Base-by-base conservation (phyloP, 768 basidiomycete genomes). In the Lepiota venenata region DNA sequence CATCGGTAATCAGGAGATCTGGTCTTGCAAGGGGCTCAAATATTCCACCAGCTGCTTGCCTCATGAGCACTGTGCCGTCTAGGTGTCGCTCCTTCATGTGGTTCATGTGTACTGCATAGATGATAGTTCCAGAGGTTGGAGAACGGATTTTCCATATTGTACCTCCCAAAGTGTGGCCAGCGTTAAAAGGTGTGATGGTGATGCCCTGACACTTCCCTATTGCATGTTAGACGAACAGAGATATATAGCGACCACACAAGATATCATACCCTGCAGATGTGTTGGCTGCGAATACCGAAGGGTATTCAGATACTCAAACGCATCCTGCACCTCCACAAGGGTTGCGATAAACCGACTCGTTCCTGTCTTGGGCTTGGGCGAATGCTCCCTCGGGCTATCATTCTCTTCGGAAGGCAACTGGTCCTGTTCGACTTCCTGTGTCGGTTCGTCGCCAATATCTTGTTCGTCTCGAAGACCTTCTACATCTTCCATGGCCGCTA, bases 71-170 rank as follows among this genome's bases (percentile, higher is more conserved):
- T 0, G 95, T 95, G 35, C 93, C 93, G 60, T 98, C 94, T 27
- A 99, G 77, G 72, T 98, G 96, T 35, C 95, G 83, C 66, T 99
- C 97, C 50, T 84, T 83, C 81, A 93, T 95, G 68, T 99, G 97
- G 67, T 98, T 98, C 75, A 98, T 78, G 60, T 93, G 83, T 15
- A 98, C 91, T 8, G 94, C 94, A 66, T 99, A 98, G 21, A 98
- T 75, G 32, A 98, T 88, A 2, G 97, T 98, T 2, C 95, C 96
- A 10, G 92, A 91, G 0, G 94, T 93, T 2, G 97, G 94, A 0
- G 95, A 98, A n/a, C 97, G 86, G 57, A 99, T 89, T 66, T 98
- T 98, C 94, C 94, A 98, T 58, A 99, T 90, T 4, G 95, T 93
- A 41, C 96, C 97, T 56, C 97, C 97, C 14, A 99, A 80, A 0